Evolutionary conservation across 169 alveolate species (phyloP).

Genomic region (Cryptosporidium baileyi): DNA sequence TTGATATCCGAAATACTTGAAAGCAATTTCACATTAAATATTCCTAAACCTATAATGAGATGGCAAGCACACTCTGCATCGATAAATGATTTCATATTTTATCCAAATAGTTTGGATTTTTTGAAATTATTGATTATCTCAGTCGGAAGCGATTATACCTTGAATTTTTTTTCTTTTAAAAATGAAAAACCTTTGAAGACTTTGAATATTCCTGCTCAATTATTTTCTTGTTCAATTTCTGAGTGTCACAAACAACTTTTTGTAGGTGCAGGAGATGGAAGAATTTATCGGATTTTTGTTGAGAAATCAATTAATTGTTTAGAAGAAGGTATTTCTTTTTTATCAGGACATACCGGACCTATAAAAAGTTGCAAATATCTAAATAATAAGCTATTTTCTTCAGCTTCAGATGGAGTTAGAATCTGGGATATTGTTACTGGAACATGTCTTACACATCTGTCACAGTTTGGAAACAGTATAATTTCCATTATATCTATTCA

Average conservation of each 20-base stretch:
- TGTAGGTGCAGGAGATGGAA: conserved; percentile 37
- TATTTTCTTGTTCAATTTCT: conserved; percentile 2
- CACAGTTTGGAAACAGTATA: conserved; percentile 51
- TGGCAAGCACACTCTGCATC: conserved; percentile 49
- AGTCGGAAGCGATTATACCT: conserved; percentile 40
- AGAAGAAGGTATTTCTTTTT: not conserved
- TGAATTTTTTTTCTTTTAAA: conserved; percentile 17
- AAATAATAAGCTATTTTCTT: not conserved
- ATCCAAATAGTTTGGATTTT: not conserved
- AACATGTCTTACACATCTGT: conserved; percentile 10
- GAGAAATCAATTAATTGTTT: not conserved
- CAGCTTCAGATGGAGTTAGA: conserved; percentile 57
- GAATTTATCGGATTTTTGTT: not conserved
- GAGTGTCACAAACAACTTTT: conserved; percentile 21
- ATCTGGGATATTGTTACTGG: conserved; percentile 40
- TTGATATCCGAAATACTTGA: conserved; percentile 2
- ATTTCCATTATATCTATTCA: conserved; percentile 10
- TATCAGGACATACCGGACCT: conserved; percentile 49
- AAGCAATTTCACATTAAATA: not conserved
- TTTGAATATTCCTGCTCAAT: conserved; percentile 9
- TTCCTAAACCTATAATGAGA: conserved; percentile 40
- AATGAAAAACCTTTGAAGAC: conserved; percentile 7
- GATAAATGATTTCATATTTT: conserved; percentile 12
- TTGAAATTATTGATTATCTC: not conserved
- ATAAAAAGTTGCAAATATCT: conserved; percentile 6